phyloP scores from a whole-genome alignment of 2,329 filamentous ascomycete genomes.

The Clarireedia hainanense region DNA sequence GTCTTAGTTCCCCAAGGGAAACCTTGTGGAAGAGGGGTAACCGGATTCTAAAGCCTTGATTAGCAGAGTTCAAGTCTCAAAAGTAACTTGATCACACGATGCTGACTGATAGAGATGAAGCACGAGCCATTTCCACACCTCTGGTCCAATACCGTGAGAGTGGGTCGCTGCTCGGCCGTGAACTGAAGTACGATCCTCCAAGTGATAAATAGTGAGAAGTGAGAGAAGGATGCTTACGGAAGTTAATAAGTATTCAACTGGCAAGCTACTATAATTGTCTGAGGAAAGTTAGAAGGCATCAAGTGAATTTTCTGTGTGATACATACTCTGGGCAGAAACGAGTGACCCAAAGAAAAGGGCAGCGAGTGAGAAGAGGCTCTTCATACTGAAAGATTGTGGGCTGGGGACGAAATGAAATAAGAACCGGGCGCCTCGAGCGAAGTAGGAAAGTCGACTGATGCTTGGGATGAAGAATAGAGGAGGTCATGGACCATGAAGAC shows the following conservation, averaged over 20 bases:
- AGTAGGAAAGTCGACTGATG: neutral
- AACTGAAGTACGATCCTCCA: neutral
- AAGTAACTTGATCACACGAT: too few relatives aligned
- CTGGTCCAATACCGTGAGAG: neutral
- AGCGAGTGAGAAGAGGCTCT: neutral
- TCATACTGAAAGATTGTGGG: constrained; percentile 1
- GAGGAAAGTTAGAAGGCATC: neutral
- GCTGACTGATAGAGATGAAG: neutral
- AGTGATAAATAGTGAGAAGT: neutral
- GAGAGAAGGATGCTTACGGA: neutral
- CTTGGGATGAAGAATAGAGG: neutral
- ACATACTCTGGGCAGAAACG: constrained; percentile 9
- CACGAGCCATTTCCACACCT: neutral
- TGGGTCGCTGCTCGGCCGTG: neutral
- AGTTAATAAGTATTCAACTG: neutral
- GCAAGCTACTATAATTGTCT: neutral
- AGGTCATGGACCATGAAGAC: too few relatives aligned
- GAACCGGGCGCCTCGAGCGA: neutral
- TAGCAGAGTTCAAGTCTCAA: too few relatives aligned
- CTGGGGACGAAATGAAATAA: neutral
- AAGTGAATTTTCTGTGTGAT: neutral
- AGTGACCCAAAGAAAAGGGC: constrained; percentile 7
- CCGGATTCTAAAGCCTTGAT: neutral
- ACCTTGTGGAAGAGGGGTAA: constrained; percentile 37
- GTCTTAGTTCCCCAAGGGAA: constrained; percentile 43